These are phyloP conservation scores for Colletotrichum sp. DNA, from an alignment of 2,329 filamentous ascomycete species.

Conservation along the genomic window DNA sequence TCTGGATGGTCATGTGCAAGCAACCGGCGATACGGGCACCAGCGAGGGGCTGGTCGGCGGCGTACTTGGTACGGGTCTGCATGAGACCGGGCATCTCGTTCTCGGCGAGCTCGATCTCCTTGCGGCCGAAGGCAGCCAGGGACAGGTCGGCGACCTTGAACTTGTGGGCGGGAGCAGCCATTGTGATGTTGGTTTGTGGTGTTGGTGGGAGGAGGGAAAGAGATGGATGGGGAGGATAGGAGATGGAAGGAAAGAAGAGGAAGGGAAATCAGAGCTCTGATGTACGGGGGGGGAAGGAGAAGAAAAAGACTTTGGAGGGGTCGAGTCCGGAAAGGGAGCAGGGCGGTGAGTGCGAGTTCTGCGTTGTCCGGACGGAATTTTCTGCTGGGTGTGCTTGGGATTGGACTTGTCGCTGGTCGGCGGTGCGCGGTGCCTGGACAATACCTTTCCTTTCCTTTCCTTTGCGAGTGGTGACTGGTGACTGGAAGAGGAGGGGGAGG, in stretches of 20 bases:
- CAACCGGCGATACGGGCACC: constrained; percentile 97
- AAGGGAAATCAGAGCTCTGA: neutral
- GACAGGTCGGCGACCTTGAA: constrained; percentile 99
- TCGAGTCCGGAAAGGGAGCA: neutral
- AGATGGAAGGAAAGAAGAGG: constrained; percentile 14
- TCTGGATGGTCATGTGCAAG: constrained; percentile 99
- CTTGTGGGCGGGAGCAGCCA: constrained; percentile 84
- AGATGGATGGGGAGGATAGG: neutral
- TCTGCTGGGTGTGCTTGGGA: constrained; percentile 3
- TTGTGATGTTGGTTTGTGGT: constrained; percentile 38
- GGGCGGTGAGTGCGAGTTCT: neutral
- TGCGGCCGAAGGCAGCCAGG: constrained; percentile 96
- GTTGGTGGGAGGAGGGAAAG: constrained; percentile 8
- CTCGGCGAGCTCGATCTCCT: constrained; percentile 98
- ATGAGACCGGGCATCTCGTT: constrained; percentile 98
- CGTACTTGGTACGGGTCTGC: constrained; percentile 92
- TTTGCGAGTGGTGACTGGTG: neutral
- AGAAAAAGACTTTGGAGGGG: constrained; percentile 15
- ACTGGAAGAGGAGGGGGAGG: neutral
- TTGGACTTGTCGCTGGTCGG: neutral
- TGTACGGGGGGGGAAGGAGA: constrained; percentile 12
- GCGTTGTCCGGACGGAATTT: constrained; percentile 10
- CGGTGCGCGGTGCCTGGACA: neutral
- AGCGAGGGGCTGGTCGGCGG: constrained; percentile 87
- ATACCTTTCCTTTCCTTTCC: neutral